Percentiles rank a stretch among this genome's conserved stretches.
Evolutionary conservation across 768 basidiomycete genomes (phyloP).

Genomic region (Phaffia tasmanica): DNA sequence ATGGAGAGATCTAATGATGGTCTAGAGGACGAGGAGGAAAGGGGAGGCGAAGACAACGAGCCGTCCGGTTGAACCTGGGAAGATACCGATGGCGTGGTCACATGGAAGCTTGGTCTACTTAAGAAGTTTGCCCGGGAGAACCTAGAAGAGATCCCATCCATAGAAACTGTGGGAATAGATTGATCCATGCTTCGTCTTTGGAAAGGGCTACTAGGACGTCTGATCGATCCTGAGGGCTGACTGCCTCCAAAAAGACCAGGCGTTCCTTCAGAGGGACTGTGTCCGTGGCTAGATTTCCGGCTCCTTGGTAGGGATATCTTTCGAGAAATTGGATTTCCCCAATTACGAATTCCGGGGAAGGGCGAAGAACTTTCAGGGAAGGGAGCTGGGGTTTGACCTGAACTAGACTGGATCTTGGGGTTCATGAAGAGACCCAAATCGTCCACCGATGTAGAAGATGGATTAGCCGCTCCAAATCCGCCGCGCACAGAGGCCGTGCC

Average conservation of each 20-base stretch:
- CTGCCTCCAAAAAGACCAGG: neutral
- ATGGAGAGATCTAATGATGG: neutral
- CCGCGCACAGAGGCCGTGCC: slow-evolving; percentile 24
- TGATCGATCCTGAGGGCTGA: no score
- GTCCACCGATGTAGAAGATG: slow-evolving; percentile 14
- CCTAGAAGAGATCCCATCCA: neutral
- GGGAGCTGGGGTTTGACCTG: neutral
- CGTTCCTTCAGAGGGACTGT: slow-evolving; percentile 14
- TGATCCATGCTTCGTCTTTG: neutral
- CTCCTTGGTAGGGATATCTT: slow-evolving; percentile 7
- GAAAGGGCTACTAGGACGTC: no score
- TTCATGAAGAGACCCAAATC: slow-evolving; percentile 19
- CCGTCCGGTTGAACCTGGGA: no score
- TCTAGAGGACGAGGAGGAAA: neutral
- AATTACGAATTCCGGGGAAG: slow-evolving; percentile 17
- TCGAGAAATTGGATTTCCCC: slow-evolving; percentile 22
- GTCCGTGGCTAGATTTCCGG: neutral
- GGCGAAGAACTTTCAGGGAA: neutral
- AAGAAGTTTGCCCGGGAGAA: neutral
- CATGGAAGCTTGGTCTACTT: slow-evolving; percentile 1
- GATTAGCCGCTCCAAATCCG: neutral
- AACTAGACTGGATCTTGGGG: neutral
- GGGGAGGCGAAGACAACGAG: neutral
- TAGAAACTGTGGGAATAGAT: neutral
- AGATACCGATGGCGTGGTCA: slow-evolving; percentile 8